Evolutionary conservation across 2,329 filamentous ascomycete species (phyloP), one percentile per base, ranked within the genome.

Genomic region (Fusarium domesticum): DNA sequence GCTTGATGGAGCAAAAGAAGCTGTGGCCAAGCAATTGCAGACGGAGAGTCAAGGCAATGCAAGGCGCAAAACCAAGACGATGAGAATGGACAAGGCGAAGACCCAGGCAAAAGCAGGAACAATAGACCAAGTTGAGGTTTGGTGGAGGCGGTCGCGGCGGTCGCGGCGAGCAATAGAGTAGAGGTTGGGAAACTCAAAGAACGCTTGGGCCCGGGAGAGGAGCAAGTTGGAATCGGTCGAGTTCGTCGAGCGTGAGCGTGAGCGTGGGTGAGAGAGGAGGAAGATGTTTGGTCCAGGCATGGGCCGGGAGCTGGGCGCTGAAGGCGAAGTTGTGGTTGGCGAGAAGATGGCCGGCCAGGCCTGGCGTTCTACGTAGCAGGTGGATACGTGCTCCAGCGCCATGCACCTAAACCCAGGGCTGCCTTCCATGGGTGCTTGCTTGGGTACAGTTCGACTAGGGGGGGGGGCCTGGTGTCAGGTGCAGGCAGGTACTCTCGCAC

Each of bases 1-100:
- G 56, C 57, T 59, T 58, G 54, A 57, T 56, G 54, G 56, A 59
- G 50, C 40, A 55, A 51, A 42, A 43, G 42, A 45, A 59, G 55
- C 56, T 57, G 53, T 47, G 51, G 46, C 49, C 49, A 39, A 53
- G 48, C 50, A 53, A 57, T 48, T 50, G 48, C 48, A 44, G 43
- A 38, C 41, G 37, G 37, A 45, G 49, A 42, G 45, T 41, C 31
- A 43, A 47, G 53, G 52, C 53, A 53, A 51, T 39, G 50, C 51
- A 42, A 25, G 18, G 30, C 42, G 50, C 47, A 35, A 39, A 38
- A 35, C 42, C 37, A 28, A 28, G 23, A 12, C 14, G 23, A 28
- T 28, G 14, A 28, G 14, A 28, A 28, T 28, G 14, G 23, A 28
- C 23, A 10, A 28, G 23, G 23, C 23, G 23, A 28, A 12, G 23